A percentile compares a stretch with the other conserved stretches of the same genome.
Evolutionary conservation across 2,329 filamentous ascomycete genomes (phyloP).

Genomic region (Calonectria multiphialidica): DNA sequence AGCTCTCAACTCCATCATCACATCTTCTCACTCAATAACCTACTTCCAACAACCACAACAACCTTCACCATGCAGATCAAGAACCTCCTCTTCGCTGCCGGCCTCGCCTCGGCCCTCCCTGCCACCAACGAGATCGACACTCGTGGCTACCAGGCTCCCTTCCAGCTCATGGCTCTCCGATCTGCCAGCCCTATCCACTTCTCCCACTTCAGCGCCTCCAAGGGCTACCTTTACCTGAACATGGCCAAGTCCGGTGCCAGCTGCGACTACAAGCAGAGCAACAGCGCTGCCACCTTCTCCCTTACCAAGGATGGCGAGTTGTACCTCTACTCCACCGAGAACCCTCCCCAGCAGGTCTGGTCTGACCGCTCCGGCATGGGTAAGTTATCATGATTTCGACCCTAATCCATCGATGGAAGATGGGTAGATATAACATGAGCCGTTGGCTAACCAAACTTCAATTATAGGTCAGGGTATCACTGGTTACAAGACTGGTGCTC

Average conservation of each 20-base stretch:
- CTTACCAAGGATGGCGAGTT: constrained; percentile 55
- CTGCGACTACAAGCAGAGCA: constrained; percentile 56
- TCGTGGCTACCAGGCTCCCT: constrained; percentile 42
- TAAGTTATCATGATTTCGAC: neutral
- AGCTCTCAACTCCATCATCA: neutral
- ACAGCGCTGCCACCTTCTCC: constrained; percentile 61
- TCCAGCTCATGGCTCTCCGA: constrained; percentile 62
- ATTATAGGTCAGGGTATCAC: neutral
- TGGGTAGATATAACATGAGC: too few relatives aligned
- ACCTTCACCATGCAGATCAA: constrained; percentile 38
- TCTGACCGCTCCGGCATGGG: constrained; percentile 70
- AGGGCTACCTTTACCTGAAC: constrained; percentile 57
- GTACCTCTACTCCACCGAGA: constrained; percentile 56
- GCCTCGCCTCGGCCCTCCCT: constrained; percentile 38
- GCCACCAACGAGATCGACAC: constrained; percentile 32
- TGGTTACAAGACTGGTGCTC: neutral
- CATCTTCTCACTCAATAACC: neutral
- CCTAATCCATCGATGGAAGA: too few relatives aligned
- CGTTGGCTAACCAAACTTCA: neutral
- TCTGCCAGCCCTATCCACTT: constrained; percentile 63
- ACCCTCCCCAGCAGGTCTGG: constrained; percentile 60
- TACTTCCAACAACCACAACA: neutral
- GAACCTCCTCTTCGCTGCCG: constrained; percentile 31
- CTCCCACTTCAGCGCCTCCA: constrained; percentile 55
- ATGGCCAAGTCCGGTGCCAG: constrained; percentile 57